Percentiles rank a stretch among this genome's conserved stretches.
Conservation (phyloP, 192 early-diverging fungal genomes). For the Mortierella alpina region DNA sequence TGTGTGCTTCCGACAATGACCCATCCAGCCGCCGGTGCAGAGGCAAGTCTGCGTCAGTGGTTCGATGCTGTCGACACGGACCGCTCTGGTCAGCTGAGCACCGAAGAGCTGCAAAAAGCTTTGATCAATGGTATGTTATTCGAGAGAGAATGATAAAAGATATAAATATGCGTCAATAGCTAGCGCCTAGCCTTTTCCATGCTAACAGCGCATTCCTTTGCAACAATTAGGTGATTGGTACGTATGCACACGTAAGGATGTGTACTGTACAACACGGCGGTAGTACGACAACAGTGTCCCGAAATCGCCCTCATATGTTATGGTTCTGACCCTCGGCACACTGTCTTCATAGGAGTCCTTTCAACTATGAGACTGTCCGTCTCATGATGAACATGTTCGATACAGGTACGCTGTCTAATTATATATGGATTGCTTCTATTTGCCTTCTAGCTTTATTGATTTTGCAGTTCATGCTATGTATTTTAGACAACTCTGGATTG, state of each 20-base stretch:
- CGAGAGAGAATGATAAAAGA: too few relatives aligned
- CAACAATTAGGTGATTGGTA: too few relatives aligned
- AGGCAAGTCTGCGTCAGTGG: constrained; percentile 50
- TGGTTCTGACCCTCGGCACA: background rate
- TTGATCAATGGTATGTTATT: constrained; percentile 70
- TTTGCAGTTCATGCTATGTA: background rate
- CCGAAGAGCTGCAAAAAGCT: constrained; percentile 76
- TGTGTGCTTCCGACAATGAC: background rate
- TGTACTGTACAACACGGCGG: too few relatives aligned
- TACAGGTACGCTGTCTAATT: constrained; percentile 50
- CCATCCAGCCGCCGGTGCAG: constrained; percentile 15
- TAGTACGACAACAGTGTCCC: background rate
- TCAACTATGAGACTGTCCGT: constrained; percentile 85
- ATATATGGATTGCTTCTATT: too few relatives aligned
- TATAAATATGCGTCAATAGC: background rate
- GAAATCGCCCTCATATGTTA: background rate
- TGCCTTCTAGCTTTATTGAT: background rate
- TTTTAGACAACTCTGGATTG: constrained; percentile 77
- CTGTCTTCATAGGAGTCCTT: constrained; percentile 77
- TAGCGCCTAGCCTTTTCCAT: background rate
- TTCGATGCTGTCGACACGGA: constrained; percentile 77
- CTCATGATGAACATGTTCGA: constrained; percentile 87
- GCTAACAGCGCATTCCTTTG: too few relatives aligned
- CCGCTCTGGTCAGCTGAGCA: constrained; percentile 74
- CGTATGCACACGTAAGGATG: too few relatives aligned